Base-by-base conservation (phyloP, 2,329 filamentous ascomycete genomes). In the Phialocephala subalpina region DNA sequence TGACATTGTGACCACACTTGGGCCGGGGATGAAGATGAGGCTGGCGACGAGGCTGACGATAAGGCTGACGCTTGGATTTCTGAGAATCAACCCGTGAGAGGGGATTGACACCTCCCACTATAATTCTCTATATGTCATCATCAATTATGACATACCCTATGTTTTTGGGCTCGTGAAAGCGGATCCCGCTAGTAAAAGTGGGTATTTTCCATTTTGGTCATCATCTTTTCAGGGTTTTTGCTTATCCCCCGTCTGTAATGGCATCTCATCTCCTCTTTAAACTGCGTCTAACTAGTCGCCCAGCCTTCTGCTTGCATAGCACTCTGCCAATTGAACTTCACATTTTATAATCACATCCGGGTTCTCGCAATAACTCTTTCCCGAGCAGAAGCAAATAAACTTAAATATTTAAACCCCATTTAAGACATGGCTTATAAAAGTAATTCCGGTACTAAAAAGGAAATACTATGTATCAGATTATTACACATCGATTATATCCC, bases 1-100 rank as follows among this genome's bases (percentile, higher is more conserved):
- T 52, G n/a, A 52, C n/a, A 52, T 52, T 52, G 47, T 52, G n/a
- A 52, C n/a, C n/a, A 52, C 47, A 52, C n/a, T 52, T 52, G 47
- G 47, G n/a, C 47, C 22, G 47, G 47, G 38, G n/a, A 52, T 52
- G 47, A 52, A 52, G n/a, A 52, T 52, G 47, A 52, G 47, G n/a
- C 7, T 52, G 47, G n/a, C n/a, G n/a, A 52, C n/a, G 47, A 52
- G 47, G n/a, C n/a, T 52, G n/a, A 52, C n/a, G 7, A 52, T 29
- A 52, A 52, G n/a, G n/a, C n/a, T 52, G n/a, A 52, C 47, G 47
- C n/a, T 52, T 52, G 47, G n/a, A 25, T 52, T 52, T 52, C n/a
- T 52, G 38, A 42, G 38, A 42, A 42, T 42, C 12, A 42, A 42
- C 12, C 12, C 38, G 38, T 42, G 38, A 42, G 38, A 42, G 12